Evolutionary conservation across 805 yeast genomes (phyloP).

Genomic region (Wickerhamomyces pijperi): DNA sequence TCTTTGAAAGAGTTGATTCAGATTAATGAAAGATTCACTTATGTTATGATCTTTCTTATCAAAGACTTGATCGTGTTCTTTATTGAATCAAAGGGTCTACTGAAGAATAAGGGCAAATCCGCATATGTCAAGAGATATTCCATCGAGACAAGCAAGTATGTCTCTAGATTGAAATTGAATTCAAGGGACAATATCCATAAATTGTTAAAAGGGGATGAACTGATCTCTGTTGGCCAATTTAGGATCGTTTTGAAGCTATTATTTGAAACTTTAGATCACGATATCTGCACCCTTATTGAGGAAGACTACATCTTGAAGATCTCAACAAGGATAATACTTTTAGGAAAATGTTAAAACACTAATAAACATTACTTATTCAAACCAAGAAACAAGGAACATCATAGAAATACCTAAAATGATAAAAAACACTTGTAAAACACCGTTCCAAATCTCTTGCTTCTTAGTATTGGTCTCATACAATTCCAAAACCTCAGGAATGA

Average conservation of each 20-base stretch:
- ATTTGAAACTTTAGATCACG: no score
- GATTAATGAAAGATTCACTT: no score
- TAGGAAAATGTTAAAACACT: no score
- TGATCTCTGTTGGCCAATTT: no score
- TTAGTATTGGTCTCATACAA: slow-evolving; percentile 25
- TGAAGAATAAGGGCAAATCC: no score
- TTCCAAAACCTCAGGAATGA: slow-evolving; percentile 62
- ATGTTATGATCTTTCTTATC: no score
- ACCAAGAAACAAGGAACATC: slow-evolving; percentile 34
- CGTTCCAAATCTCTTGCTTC: slow-evolving; percentile 26
- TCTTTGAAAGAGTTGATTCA: no score
- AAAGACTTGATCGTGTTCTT: no score
- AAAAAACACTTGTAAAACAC: slow-evolving; percentile 35
- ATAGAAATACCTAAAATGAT: slow-evolving; percentile 43
- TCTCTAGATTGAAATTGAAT: no score
- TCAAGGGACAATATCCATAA: background rate
- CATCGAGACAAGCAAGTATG: no score
- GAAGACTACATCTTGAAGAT: background rate
- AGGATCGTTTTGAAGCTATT: no score
- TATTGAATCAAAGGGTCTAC: background rate
- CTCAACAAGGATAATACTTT: background rate
- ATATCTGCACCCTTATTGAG: background rate
- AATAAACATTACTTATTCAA: slow-evolving; percentile 8
- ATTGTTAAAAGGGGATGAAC: background rate
- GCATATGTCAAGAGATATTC: no score